Percentiles rank a stretch among this genome's conserved stretches.
Evolutionary conservation across 2,329 filamentous ascomycete genomes (phyloP).

Genomic region (Botrytis deweyae): DNA sequence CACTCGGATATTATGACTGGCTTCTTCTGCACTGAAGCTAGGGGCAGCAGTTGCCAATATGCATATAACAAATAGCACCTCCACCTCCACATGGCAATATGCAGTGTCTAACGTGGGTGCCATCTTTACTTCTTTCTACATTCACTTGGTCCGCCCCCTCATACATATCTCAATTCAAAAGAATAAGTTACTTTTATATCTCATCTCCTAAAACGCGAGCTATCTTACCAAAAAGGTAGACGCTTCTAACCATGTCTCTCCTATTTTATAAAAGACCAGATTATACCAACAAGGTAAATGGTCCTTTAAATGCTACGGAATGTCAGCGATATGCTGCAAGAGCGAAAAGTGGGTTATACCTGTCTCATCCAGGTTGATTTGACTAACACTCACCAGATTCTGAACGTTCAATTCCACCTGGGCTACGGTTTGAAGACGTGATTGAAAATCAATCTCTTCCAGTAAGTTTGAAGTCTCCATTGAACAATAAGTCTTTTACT

Average conservation of each 20-base stretch:
- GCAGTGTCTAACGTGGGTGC: not conserved
- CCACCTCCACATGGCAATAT: not conserved
- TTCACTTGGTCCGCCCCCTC: not conserved
- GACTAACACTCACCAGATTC: conserved; percentile 24
- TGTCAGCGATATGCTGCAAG: conserved; percentile 33
- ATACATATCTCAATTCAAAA: not conserved
- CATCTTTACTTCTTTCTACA: not conserved
- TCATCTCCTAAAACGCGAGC: not conserved
- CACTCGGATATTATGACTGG: not conserved
- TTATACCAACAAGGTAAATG: conserved; percentile 30
- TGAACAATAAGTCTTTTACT: not conserved
- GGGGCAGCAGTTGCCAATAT: not conserved
- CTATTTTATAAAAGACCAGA: conserved; percentile 39
- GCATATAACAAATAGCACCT: conserved; percentile 9
- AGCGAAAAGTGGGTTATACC: conserved; percentile 30
- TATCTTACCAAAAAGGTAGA: not conserved
- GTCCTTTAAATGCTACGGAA: conserved; percentile 32
- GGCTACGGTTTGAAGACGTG: conserved; percentile 73
- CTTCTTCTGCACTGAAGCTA: not conserved
- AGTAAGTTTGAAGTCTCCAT: conserved; percentile 51
- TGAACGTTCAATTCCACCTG: conserved; percentile 61
- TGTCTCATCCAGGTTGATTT: not conserved
- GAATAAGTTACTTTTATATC: not conserved
- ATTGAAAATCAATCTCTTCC: conserved; percentile 74
- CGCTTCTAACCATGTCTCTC: conserved; percentile 34